phyloP scores from a whole-genome alignment of 352 stramenopile genomes.

The Phytophthora meadii region DNA sequence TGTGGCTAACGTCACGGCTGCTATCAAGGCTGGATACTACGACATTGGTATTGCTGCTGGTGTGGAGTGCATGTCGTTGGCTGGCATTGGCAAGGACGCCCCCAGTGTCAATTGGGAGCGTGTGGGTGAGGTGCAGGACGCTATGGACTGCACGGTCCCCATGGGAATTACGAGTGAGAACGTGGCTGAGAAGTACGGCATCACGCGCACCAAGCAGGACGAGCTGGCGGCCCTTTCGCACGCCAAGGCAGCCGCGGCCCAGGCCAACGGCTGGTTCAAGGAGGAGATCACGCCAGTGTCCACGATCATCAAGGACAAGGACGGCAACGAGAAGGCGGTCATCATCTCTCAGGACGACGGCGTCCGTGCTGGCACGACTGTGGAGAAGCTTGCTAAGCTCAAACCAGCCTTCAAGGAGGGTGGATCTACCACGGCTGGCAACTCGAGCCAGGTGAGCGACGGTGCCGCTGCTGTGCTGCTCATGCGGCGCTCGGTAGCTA shows the following conservation, averaged over 20 bases:
- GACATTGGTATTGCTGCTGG: conserved; percentile 88
- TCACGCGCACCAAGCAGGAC: conserved; percentile 84
- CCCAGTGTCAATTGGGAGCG: conserved; percentile 72
- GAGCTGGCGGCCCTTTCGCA: conserved; percentile 79
- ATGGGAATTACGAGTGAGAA: conserved; percentile 92
- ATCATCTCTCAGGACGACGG: conserved; percentile 83
- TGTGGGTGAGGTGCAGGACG: conserved; percentile 59
- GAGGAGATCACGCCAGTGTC: conserved; percentile 91
- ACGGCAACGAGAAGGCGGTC: conserved; percentile 79
- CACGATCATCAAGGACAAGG: conserved; percentile 75
- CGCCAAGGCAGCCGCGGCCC: conserved; percentile 70
- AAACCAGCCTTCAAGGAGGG: conserved; percentile 83
- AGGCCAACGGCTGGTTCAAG: conserved; percentile 85
- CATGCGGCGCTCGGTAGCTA: conserved; percentile 83
- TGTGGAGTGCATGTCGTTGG: conserved; percentile 89
- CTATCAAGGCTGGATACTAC: conserved; percentile 87
- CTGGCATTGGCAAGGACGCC: conserved; percentile 53
- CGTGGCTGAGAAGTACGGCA: conserved; percentile 78
- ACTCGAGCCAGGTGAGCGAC: conserved; percentile 91
- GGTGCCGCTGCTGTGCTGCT: conserved; percentile 89
- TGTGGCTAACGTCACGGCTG: conserved; percentile 72
- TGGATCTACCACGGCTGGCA: conserved; percentile 82
- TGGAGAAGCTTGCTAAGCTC: conserved; percentile 74
- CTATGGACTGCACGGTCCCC: conserved; percentile 84
- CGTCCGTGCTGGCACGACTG: conserved; percentile 69